Evolutionary conservation across 2,329 filamentous ascomycete genomes (phyloP).

Genomic region (Penicillium sp.): DNA sequence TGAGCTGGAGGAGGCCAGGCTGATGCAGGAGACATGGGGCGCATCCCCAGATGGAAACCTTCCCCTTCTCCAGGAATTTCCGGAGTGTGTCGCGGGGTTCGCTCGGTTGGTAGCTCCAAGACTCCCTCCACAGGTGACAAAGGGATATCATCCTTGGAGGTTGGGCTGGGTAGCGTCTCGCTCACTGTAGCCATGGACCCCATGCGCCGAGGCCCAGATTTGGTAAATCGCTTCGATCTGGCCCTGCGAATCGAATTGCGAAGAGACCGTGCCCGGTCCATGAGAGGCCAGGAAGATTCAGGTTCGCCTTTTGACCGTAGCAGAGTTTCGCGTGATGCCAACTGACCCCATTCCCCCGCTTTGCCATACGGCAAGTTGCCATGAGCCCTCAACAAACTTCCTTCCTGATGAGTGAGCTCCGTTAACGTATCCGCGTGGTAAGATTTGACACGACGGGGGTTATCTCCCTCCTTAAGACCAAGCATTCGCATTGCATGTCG

Average conservation of each 20-base stretch:
- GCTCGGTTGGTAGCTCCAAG: constrained; percentile 41
- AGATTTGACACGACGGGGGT: constrained; percentile 26
- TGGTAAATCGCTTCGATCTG: constrained; percentile 38
- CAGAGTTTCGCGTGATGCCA: constrained; percentile 39
- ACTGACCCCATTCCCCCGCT: constrained; percentile 41
- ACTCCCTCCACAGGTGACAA: constrained; percentile 42
- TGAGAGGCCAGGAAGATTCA: constrained; percentile 27
- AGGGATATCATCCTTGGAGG: constrained; percentile 36
- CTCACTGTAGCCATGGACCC: constrained; percentile 40
- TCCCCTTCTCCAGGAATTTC: constrained; percentile 34
- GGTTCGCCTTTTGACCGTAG: constrained; percentile 25
- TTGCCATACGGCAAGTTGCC: constrained; percentile 41
- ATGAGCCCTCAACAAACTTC: constrained; percentile 36
- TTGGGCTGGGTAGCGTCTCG: constrained; percentile 31
- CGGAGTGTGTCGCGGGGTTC: constrained; percentile 42
- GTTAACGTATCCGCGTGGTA: constrained; percentile 37
- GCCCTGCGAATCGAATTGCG: constrained; percentile 41
- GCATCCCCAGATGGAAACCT: constrained; percentile 31
- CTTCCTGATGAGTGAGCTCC: constrained; percentile 39
- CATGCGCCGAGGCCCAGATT: constrained; percentile 33
- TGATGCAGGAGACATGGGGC: constrained; percentile 34
- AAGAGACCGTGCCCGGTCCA: constrained; percentile 37
- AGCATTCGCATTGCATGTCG: constrained; percentile 35
- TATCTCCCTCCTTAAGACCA: constrained; percentile 28
- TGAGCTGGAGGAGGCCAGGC: constrained; percentile 37